phyloP scores from a whole-genome alignment of 306 rosid species.

The Glycine soja region DNA sequence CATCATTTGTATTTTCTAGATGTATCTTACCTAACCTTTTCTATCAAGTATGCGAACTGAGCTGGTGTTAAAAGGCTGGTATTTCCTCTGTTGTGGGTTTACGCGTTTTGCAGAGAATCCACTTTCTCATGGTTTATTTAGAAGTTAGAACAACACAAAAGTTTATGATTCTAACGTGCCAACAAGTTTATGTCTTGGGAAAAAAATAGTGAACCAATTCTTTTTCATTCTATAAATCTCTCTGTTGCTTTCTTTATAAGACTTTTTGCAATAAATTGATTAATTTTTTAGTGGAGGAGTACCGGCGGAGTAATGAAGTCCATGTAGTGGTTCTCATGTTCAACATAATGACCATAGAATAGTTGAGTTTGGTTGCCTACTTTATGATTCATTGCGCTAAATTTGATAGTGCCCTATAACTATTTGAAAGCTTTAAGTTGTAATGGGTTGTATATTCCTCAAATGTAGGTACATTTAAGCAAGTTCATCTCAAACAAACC shows the following conservation, averaged over 20 bases:
- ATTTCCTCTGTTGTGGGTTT: slow-evolving; percentile 38
- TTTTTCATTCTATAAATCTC: not conserved
- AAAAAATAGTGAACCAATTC: slow-evolving; percentile 1
- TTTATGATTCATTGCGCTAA: not conserved
- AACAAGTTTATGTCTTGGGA: slow-evolving; percentile 45
- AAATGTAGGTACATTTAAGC: not conserved
- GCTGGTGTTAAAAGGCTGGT: slow-evolving; percentile 44
- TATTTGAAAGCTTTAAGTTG: not conserved
- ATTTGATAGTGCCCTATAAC: not conserved
- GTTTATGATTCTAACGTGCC: slow-evolving; percentile 59
- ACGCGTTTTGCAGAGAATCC: slow-evolving; percentile 55
- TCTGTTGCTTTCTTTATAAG: slow-evolving; percentile 23
- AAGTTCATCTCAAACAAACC: not conserved
- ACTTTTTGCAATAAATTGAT: slow-evolving; percentile 43
- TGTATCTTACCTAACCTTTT: slow-evolving; percentile 11
- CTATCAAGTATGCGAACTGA: slow-evolving; percentile 44
- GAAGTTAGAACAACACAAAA: slow-evolving; percentile 49
- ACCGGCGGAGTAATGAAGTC: not conserved
- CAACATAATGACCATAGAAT: not conserved
- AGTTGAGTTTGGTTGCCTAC: slow-evolving; percentile 30
- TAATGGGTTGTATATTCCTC: slow-evolving; percentile 5
- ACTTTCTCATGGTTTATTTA: slow-evolving; percentile 52
- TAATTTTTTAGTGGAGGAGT: not conserved
- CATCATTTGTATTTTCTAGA: slow-evolving; percentile 12
- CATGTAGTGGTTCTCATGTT: not conserved